Evolutionary conservation across 495 filamentous ascomycete genomes (phyloP).

Genomic region (Neurospora hispaniola): DNA sequence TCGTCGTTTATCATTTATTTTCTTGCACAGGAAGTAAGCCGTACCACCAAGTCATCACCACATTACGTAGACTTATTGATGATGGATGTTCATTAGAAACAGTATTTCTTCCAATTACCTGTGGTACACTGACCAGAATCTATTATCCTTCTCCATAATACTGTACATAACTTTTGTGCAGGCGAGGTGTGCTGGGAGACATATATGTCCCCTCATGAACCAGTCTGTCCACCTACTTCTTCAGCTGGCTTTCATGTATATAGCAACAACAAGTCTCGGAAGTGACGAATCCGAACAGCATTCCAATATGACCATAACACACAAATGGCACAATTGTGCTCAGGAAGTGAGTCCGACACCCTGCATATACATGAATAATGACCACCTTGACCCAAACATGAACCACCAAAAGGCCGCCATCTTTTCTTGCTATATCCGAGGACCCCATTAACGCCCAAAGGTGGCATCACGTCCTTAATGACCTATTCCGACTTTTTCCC

Average conservation of each 20-base stretch:
- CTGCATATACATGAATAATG: not conserved
- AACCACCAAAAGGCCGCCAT: not conserved
- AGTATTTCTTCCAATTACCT: not conserved
- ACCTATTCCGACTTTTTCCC: not conserved
- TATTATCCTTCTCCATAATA: not conserved
- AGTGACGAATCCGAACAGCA: not conserved
- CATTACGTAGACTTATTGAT: not conserved
- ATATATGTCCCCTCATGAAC: not conserved
- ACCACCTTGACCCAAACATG: not conserved
- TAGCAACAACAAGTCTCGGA: not conserved
- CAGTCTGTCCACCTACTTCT: not conserved
- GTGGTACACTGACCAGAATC: not conserved
- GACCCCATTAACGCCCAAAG: not conserved
- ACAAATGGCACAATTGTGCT: not conserved
- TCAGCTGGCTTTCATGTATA: not conserved
- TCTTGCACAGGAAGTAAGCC: not conserved
- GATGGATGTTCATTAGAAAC: not conserved
- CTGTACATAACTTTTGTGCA: not conserved
- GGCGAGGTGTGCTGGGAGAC: not conserved
- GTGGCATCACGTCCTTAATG: not conserved
- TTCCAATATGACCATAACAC: not conserved
- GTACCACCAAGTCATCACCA: not conserved
- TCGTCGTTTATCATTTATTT: too few relatives aligned
- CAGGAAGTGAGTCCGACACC: not conserved
- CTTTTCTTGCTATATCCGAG: not conserved